Base-by-base conservation (phyloP, 345 rosid species). In the Mercurialis annua region DNA sequence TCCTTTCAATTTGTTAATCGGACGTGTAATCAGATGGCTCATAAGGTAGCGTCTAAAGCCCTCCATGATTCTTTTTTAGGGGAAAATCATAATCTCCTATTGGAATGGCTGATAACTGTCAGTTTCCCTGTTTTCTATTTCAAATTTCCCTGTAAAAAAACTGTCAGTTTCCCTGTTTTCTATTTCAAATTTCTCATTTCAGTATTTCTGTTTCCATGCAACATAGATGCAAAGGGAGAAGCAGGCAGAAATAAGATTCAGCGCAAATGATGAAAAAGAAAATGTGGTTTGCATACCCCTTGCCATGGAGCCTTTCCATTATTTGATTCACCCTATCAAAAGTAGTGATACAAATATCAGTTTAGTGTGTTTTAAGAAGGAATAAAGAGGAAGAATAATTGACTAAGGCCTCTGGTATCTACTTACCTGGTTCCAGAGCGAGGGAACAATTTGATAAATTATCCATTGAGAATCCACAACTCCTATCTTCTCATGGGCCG, bases 401-500 rank as follows among this genome's bases (percentile, higher is more conserved):
- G 43, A 40, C 18, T 17, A 47, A 60, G 47, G 69, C 34, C 59
- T 73, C 78, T 55, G 14, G 50, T 51, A 23, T 73, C 23, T 15
- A 21, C 51, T 76, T 86, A 91, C 99, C 89, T 92, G 97, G 79
- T 54, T 84, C 56, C 98, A 96, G 0, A 95, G 96, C 3, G 98
- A 85, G 23, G 99, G 99, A 61, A 95, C 81, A 20, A 82, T 76
- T 75, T 88, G 94, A 73, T 95, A 98, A 77, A 88, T 85, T 67
- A 95, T 73, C 99, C 98, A 95, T 54, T 95, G 99, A 79, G 99
- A 76, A 80, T 92, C 99, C 17, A 95, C 97, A 5, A 95, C 97
- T 63, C 99, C 99, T 51, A 95, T 92, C 89, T 87, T 95, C 89
- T 95, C 96, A 76, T 90, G 93, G 29, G 99, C 98, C 70, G 97